A percentile compares a stretch with the other conserved stretches of the same genome.
phyloP scores from a whole-genome alignment of 2,329 filamentous ascomycete species.

The Aspergillus sp. region DNA sequence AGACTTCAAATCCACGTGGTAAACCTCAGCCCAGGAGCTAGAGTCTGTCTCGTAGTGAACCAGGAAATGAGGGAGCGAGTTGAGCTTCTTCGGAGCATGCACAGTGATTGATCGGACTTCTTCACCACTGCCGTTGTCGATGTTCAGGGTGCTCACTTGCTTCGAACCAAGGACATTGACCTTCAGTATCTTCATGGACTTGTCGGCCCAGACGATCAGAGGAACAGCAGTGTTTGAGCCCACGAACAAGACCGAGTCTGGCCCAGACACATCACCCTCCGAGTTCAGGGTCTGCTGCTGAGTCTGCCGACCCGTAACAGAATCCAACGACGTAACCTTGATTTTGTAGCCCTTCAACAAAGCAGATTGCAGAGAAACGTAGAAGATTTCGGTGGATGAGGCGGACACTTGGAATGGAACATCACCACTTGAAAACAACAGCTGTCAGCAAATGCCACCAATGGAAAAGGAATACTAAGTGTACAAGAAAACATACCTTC shows the following conservation, averaged over 20 bases:
- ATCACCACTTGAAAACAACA: slow-evolving; percentile 52
- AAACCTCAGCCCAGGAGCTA: slow-evolving; percentile 79
- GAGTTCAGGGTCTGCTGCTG: slow-evolving; percentile 68
- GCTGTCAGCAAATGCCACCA: slow-evolving; percentile 1
- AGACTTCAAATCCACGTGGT: slow-evolving; percentile 70
- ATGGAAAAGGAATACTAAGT: background rate
- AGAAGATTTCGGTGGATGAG: slow-evolving; percentile 66
- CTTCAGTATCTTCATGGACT: slow-evolving; percentile 38
- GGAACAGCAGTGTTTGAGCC: slow-evolving; percentile 37
- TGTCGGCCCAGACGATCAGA: slow-evolving; percentile 43
- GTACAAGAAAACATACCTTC: slow-evolving; percentile 36
- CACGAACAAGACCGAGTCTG: slow-evolving; percentile 36
- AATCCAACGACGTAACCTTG: slow-evolving; percentile 70
- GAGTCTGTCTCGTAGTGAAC: slow-evolving; percentile 69
- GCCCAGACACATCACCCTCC: slow-evolving; percentile 62
- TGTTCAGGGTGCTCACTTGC: slow-evolving; percentile 31
- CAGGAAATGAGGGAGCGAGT: slow-evolving; percentile 75
- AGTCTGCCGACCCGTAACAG: slow-evolving; percentile 64
- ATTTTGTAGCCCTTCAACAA: slow-evolving; percentile 67
- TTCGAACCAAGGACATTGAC: slow-evolving; percentile 42
- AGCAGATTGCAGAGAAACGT: slow-evolving; percentile 67
- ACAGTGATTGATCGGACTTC: slow-evolving; percentile 56
- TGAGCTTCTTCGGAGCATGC: slow-evolving; percentile 68
- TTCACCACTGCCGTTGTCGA: slow-evolving; percentile 37
- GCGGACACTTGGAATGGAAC: slow-evolving; percentile 69